Percentiles rank a stretch among this genome's conserved stretches.
phyloP scores from a whole-genome alignment of 139 green algal species.

The Chlorella sp. region DNA sequence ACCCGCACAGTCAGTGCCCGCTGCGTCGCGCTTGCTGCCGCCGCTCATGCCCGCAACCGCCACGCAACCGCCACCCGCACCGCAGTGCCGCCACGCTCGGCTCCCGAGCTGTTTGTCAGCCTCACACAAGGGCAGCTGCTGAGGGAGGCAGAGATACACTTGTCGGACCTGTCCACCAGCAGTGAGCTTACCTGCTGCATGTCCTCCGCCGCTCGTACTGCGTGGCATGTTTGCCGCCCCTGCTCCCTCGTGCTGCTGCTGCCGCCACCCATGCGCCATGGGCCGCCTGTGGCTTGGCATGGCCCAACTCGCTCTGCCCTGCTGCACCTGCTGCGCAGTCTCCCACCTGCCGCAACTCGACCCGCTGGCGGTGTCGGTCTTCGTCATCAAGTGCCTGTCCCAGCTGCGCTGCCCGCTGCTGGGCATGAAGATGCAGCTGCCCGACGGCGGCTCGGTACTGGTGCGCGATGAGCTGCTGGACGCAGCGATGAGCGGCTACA shows the following conservation, averaged over 20 bases:
- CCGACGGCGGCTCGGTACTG: too few relatives aligned
- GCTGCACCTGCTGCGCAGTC: too few relatives aligned
- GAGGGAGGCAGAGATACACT: slow-evolving; percentile 1
- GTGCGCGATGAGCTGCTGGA: slow-evolving; percentile 19
- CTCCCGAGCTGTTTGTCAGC: slow-evolving; percentile 52
- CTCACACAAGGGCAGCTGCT: slow-evolving; percentile 15
- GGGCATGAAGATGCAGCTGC: too few relatives aligned
- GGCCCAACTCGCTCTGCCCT: too few relatives aligned
- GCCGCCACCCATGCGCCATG: too few relatives aligned
- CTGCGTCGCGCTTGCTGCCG: too few relatives aligned
- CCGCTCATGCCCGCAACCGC: too few relatives aligned
- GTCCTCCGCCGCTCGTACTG: too few relatives aligned
- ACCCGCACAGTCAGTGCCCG: too few relatives aligned
- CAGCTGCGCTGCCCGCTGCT: slow-evolving; percentile 17
- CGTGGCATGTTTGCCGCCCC: too few relatives aligned
- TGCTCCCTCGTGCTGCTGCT: too few relatives aligned
- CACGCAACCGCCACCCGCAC: not conserved
- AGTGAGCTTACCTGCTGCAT: not conserved
- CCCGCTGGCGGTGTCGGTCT: slow-evolving; percentile 28
- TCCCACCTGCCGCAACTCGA: not conserved
- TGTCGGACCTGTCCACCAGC: not conserved
- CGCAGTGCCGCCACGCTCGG: slow-evolving; percentile 38
- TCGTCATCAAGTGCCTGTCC: slow-evolving; percentile 33
- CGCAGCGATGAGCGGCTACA: not conserved
- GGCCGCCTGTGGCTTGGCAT: too few relatives aligned